Base-by-base conservation (phyloP, 148 eudicot species). In the Nepenthes gracilis region DNA sequence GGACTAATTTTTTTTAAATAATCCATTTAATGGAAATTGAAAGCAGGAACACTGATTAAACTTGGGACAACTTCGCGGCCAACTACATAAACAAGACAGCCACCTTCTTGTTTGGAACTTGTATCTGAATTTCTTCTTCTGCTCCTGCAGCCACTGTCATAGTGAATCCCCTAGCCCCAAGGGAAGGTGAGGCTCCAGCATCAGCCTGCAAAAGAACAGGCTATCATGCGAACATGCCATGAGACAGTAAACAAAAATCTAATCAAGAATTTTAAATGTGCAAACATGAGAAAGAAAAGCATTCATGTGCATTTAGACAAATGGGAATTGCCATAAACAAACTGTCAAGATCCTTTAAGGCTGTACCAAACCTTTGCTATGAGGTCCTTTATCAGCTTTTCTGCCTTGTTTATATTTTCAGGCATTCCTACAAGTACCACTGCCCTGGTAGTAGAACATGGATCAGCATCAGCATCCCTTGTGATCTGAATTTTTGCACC, bases 151-250 rank as follows among this genome's bases (percentile, higher is more conserved):
- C 75, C 63, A 84, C 80, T 9, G 75, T 75, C 34, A 88, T 73
- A 58, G 70, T 73, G 68, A 86, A 86, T 33, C 96, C 99, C 65
- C 85, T 90, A 33, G 99, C 99, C 52, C 88, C 87, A 63, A 93
- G 96, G 57, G 99, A 68, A 51, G 99, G 99, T 38, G 99, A 88
- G 40, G 96, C 99, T 47, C 99, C 99, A 45, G 96, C 99, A 73
- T 93, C 96, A 69, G 99, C 99, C 99, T 88, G 75, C 53, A 74
- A 47, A 48, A 60, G 13, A 11, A 54, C 10, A 1, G 47, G 15
- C 51, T 51, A 37, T 33, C 34, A 53, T 49, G 3, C 6, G 10
- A 36, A 35, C 14, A 43, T 33, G 13, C 57, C 5, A 54, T 33
- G 14, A 33, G 12, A 54, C 11, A 12, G 15, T 10, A 36, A 43